Base-by-base conservation (phyloP, 176 grass and related monocot species). In the Puya raimondii region DNA sequence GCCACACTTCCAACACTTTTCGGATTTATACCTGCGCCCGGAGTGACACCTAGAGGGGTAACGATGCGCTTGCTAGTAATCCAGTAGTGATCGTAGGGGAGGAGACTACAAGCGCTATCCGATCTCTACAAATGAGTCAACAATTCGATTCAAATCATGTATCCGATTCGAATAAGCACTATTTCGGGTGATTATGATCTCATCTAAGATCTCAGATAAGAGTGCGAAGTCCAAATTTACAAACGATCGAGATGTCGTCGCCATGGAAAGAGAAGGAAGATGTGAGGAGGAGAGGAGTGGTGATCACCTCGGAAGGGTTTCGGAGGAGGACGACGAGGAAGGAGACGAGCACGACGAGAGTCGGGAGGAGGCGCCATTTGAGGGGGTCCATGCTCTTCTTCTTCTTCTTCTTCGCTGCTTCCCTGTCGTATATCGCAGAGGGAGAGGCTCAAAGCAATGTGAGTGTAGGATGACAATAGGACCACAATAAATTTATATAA, bases 71-170 rank as follows among this genome's bases (percentile, higher is more conserved):
- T 85, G 79, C 93, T 97, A 68, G 84, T 71, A 53, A 97, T 77
- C 93, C 89, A 92, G 77, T 78, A 97, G 76, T 90, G 89, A 74
- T 87, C 86, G 70, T 90, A 69, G 14, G 74, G 74, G 16, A 97
- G 84, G 13, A 97, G 81, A 80, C 93, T 92, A 70, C 94, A 97
- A 21, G 71, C 86, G 2, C 68, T 67, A 18, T 74, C 74, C 65
- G 83, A 56, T 23, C 86, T 72, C 93, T 96, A 79, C 23, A 42
- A 33, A 51, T 13, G 52, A 53, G 12, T 17, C 54, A 10, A 12
- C 18, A 47, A 64, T 47, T 12, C 14, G 23, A 50, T 49, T 29
- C 47, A 42, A 48, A 68, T 8, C 10, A 65, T 12, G 4, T 42
- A 73, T 17, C 1, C 64, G 8, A n/a, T 12, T 4, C 51, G 0